Evolutionary conservation across 331 rosid genomes (phyloP).

Genomic region (Quercus phellos): DNA sequence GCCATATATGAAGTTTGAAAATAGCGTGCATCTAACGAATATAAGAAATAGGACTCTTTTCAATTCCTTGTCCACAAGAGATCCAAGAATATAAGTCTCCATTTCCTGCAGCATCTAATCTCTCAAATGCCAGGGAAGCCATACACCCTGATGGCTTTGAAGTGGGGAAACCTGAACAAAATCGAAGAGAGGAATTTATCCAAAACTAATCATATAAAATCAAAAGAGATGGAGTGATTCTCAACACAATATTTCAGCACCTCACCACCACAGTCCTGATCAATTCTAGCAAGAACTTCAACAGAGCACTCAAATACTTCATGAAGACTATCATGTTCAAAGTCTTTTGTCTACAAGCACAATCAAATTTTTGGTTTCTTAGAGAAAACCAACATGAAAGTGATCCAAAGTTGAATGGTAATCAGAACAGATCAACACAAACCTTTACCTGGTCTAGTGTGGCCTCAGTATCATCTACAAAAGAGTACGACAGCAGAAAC

Average conservation of each 20-base stretch:
- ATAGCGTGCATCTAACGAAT: slow-evolving; percentile 59
- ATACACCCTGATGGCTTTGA: slow-evolving; percentile 35
- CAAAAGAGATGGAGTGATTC: neutral
- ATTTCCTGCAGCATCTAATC: slow-evolving; percentile 65
- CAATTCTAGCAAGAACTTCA: slow-evolving; percentile 60
- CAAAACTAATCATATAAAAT: slow-evolving; percentile 15
- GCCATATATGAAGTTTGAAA: slow-evolving; percentile 63
- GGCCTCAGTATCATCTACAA: slow-evolving; percentile 35
- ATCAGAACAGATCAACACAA: slow-evolving; percentile 20
- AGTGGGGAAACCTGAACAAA: slow-evolving; percentile 45
- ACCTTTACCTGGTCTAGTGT: slow-evolving; percentile 48
- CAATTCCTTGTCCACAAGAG: slow-evolving; percentile 47
- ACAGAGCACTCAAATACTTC: slow-evolving; percentile 67
- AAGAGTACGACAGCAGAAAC: slow-evolving; percentile 27
- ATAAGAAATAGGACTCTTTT: slow-evolving; percentile 42
- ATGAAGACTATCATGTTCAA: slow-evolving; percentile 37
- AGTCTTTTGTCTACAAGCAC: slow-evolving; percentile 51
- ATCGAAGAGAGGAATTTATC: neutral
- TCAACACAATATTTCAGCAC: slow-evolving; percentile 37
- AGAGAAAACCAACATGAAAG: slow-evolving; percentile 5
- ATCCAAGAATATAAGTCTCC: slow-evolving; percentile 62
- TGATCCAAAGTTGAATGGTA: neutral
- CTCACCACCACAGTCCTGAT: slow-evolving; percentile 46
- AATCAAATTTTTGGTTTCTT: slow-evolving; percentile 18
- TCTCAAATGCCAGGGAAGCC: slow-evolving; percentile 61